A percentile compares a stretch with the other conserved stretches of the same genome.
phyloP scores from a whole-genome alignment of 2,329 filamentous ascomycete species.

The Sordariomycetes sp. region DNA sequence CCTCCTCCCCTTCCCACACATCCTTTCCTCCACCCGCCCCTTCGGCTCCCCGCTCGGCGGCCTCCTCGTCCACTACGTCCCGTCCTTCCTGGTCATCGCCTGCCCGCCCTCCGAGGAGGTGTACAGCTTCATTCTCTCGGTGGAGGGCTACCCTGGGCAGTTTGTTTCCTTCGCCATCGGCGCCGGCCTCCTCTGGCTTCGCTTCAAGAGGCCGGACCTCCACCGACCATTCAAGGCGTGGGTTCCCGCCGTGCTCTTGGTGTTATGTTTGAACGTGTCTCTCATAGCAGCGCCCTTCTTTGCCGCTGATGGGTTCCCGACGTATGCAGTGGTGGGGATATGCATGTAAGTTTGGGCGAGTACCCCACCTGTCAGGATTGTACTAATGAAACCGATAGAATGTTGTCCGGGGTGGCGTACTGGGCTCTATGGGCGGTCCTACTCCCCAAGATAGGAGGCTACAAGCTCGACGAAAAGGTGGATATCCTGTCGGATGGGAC shows the following conservation, averaged over 20 bases:
- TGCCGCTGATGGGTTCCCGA: conserved; percentile 43
- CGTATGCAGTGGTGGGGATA: conserved; percentile 41
- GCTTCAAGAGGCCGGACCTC: conserved; percentile 47
- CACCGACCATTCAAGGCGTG: conserved; percentile 56
- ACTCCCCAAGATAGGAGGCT: conserved; percentile 47
- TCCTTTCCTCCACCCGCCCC: conserved; percentile 53
- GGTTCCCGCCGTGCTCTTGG: conserved; percentile 45
- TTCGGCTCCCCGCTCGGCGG: conserved; percentile 59
- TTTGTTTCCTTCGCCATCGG: conserved; percentile 48
- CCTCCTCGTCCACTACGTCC: conserved; percentile 57
- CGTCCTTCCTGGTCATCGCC: conserved; percentile 54
- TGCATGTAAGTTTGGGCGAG: conserved; percentile 30
- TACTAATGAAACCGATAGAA: conserved; percentile 23
- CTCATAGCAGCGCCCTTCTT: conserved; percentile 53
- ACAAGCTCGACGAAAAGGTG: conserved; percentile 50
- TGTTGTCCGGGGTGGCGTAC: conserved; percentile 49
- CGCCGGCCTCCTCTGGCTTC: conserved; percentile 48
- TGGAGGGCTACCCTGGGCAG: conserved; percentile 58
- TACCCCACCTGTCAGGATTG: not conserved
- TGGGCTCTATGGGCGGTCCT: conserved; percentile 59
- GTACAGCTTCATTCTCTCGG: conserved; percentile 64
- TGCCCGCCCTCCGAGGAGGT: conserved; percentile 54
- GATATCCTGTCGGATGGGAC: conserved; percentile 56
- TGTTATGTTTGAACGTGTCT: conserved; percentile 39
- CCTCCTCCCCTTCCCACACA: conserved; percentile 51